Conservation (phyloP, 2,329 filamentous ascomycete species). For the Trichoderma sp. region DNA sequence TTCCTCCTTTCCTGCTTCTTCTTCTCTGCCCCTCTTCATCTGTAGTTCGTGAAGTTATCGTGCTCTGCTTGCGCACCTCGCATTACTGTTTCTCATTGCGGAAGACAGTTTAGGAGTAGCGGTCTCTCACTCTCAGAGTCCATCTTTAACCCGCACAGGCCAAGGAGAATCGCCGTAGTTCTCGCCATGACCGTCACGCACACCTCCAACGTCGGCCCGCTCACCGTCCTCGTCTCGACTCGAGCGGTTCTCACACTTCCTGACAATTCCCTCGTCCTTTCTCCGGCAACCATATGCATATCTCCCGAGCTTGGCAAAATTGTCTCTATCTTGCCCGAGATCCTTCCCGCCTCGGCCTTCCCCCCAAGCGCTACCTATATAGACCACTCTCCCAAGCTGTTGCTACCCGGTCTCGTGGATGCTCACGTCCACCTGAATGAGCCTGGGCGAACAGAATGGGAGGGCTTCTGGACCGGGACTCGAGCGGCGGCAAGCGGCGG, state of each 20-base stretch:
- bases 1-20: background rate
- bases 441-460: conserved; percentile 95
- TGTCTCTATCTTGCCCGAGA: conserved; percentile 65
- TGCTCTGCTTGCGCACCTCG: conserved; percentile 9
- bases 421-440: conserved; percentile 98
- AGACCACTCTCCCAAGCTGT: conserved; percentile 78
- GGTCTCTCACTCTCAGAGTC: background rate
- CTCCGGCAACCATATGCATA: conserved; percentile 78
- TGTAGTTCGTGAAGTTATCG: background rate
- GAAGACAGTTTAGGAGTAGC: background rate
- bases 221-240: conserved; percentile 79
- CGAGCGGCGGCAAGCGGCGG: conserved; percentile 91
- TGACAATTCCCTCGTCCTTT: conserved; percentile 59
- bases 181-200: conserved; percentile 33
- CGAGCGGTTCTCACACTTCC: conserved; percentile 75
- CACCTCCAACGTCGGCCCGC: conserved; percentile 32
- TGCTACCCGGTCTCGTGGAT: conserved; percentile 90
- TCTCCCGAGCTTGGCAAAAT: conserved; percentile 82
- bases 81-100: background rate
- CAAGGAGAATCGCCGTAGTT: background rate
- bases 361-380: conserved; percentile 69
- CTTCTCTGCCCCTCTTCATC: background rate
- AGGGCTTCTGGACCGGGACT: conserved; percentile 94
- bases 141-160: background rate
- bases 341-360: conserved; percentile 75